Evolutionary conservation across 345 rosid species (phyloP).

Genomic region (Excoecaria agallocha): DNA sequence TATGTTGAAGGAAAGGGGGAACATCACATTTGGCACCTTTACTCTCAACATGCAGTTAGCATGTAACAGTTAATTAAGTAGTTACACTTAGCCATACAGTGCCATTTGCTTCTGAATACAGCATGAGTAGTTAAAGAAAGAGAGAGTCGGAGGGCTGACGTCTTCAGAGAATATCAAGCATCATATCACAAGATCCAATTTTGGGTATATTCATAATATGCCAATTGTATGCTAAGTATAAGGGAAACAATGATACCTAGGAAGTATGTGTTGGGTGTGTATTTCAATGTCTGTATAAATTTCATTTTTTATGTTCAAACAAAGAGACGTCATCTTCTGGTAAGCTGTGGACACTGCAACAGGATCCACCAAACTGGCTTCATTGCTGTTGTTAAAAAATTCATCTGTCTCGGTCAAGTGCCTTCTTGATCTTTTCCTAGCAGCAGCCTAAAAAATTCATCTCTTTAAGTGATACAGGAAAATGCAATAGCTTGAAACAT

Average conservation of each 20-base stretch:
- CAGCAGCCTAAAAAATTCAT: conserved; percentile 57
- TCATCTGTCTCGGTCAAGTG: conserved; percentile 91
- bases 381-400: conserved; percentile 52
- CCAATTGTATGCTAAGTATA: not conserved
- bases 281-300: conserved; percentile 86
- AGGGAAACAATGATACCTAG: conserved; percentile 50
- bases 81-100: not conserved
- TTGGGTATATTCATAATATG: not conserved
- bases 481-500: not conserved
- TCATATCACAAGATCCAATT: not conserved
- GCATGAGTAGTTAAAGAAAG: not conserved
- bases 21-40: too few relatives aligned
- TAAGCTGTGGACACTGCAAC: conserved; percentile 76
- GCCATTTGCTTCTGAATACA: not conserved
- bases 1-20: not conserved
- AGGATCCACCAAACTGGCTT: conserved; percentile 57
- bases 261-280: conserved; percentile 82
- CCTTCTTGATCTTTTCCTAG: conserved; percentile 83
- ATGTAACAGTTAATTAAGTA: too few relatives aligned
- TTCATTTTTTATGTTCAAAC: conserved; percentile 77
- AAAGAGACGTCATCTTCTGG: conserved; percentile 79
- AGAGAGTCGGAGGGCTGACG: not conserved
- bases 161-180: not conserved
- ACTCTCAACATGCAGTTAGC: too few relatives aligned
- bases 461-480: not conserved